A percentile compares a stretch with the other conserved stretches of the same genome.
Evolutionary conservation across 441 rosid genomes (phyloP).

Genomic region (Adansonia madagascariensis): DNA sequence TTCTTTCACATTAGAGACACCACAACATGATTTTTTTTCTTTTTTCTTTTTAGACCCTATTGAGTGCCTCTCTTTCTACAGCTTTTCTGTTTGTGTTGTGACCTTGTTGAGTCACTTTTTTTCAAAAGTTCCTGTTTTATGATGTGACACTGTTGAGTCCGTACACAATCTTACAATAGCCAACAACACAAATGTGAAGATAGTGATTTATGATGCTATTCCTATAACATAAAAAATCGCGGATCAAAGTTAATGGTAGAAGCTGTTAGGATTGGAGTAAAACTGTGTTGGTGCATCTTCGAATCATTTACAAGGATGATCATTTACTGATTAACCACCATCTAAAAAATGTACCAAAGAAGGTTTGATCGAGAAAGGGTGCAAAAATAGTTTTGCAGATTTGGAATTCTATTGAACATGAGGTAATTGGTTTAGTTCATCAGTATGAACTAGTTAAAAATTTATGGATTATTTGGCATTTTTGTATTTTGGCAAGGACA

Average conservation of each 20-base stretch:
- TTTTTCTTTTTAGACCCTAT: no score
- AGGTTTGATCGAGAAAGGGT: neutral
- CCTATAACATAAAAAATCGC: neutral
- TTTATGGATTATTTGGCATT: no score
- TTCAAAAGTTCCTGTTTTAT: no score
- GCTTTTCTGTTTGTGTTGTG: no score
- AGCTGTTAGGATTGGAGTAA: neutral
- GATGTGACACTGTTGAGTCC: neutral
- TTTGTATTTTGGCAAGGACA: no score
- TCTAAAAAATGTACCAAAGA: neutral
- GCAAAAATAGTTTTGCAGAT: neutral
- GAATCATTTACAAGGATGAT: neutral
- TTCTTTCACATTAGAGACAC: no score
- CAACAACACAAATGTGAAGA: neutral
- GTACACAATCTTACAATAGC: neutral
- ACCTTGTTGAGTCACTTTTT: no score
- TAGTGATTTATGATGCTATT: neutral
- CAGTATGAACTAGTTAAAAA: no score
- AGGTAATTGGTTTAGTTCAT: neutral
- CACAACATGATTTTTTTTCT: no score
- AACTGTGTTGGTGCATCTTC: neutral
- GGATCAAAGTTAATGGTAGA: no score
- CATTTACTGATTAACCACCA: neutral
- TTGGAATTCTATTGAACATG: neutral
- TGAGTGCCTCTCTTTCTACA: no score